Percentiles rank a stretch among this genome's conserved stretches.
These are phyloP conservation scores for Pisolithus thermaeus DNA, from an alignment of 1,284 basidiomycete genomes.

Conservation along the genomic window DNA sequence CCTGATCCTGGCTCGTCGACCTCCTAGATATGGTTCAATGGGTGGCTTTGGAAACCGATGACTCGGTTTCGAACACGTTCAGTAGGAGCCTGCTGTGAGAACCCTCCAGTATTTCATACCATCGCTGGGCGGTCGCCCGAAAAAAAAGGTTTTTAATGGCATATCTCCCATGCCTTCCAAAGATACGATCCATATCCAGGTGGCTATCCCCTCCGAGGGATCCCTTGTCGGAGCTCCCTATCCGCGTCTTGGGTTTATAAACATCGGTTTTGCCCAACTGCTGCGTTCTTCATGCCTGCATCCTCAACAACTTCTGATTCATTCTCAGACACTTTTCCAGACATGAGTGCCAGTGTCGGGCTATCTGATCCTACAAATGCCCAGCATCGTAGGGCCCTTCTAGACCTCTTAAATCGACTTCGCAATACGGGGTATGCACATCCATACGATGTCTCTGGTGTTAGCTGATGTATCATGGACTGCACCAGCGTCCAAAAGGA, in stretches of 20 bases:
- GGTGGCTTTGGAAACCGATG: no score
- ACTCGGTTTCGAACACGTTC: no score
- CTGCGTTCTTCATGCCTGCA: not conserved
- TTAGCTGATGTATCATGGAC: not conserved
- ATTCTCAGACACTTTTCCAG: not conserved
- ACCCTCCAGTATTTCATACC: no score
- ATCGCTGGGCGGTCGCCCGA: no score
- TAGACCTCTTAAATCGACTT: slow-evolving; percentile 44
- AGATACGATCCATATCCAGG: no score
- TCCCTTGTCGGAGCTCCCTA: no score
- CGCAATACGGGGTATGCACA: slow-evolving; percentile 44
- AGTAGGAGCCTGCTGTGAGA: no score
- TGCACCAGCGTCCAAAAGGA: slow-evolving; percentile 47
- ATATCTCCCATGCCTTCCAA: no score
- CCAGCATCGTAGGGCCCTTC: slow-evolving; percentile 33
- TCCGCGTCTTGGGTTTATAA: not conserved
- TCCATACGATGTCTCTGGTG: not conserved
- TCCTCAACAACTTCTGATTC: not conserved
- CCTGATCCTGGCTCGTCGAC: no score
- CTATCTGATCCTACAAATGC: slow-evolving; percentile 37
- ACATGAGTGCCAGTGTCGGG: slow-evolving; percentile 25
- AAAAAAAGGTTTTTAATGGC: no score
- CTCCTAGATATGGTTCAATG: no score
- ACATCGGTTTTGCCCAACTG: not conserved
- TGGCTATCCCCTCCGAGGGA: no score